Percentiles rank a stretch among this genome's conserved stretches.
Conservation (phyloP, 495 filamentous ascomycete genomes). For the Aspergillus taichungensis region DNA sequence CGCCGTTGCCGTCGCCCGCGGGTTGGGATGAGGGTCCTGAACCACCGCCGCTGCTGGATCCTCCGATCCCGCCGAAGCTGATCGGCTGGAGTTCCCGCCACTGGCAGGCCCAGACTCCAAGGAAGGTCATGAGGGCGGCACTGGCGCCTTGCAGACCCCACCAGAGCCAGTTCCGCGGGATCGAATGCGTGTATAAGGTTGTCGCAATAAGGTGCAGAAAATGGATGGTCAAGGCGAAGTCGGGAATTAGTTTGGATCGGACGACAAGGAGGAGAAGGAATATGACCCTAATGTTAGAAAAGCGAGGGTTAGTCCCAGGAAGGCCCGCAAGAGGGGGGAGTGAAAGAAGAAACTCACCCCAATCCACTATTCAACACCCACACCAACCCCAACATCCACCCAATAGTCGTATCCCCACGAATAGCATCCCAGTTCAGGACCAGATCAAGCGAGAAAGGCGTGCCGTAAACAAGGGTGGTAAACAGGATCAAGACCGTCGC, state of each 20-base stretch:
- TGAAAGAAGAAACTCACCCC: conserved; percentile 46
- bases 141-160: conserved; percentile 72
- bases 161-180: conserved; percentile 76
- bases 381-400: conserved; percentile 83
- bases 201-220: conserved; percentile 75
- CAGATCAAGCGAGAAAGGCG: conserved; percentile 57
- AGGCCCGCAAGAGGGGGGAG: not conserved
- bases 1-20: conserved; percentile 17
- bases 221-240: conserved; percentile 88
- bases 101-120: conserved; percentile 85
- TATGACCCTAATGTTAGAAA: conserved; percentile 39
- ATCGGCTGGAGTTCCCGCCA: conserved; percentile 86
- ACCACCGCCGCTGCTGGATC: conserved; percentile 5
- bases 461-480: conserved; percentile 75
- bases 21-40: conserved; percentile 15
- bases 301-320: conserved; percentile 2
- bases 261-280: conserved; percentile 73
- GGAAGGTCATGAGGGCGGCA: conserved; percentile 55
- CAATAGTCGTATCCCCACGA: conserved; percentile 81
- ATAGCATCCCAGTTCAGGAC: conserved; percentile 75
- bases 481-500: conserved; percentile 76
- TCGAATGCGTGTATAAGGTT: conserved; percentile 59
- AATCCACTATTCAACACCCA: conserved; percentile 74
- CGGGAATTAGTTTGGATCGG: conserved; percentile 82
- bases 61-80: conserved; percentile 60